Percentiles rank a stretch among this genome's conserved stretches.
phyloP scores from a whole-genome alignment of 805 yeast species.

The Maudiozyma barnettii region DNA sequence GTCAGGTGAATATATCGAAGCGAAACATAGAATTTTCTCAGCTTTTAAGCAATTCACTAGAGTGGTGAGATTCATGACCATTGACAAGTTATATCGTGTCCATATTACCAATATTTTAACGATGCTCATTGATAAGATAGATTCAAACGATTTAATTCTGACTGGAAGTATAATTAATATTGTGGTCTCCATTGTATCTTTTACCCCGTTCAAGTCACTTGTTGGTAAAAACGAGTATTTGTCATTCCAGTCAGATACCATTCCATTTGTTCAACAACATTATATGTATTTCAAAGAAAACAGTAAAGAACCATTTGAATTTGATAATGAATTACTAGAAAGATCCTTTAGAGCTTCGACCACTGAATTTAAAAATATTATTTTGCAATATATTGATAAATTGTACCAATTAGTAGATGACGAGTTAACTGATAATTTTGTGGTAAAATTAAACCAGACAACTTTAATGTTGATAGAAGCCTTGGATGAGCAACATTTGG shows the following conservation, averaged over 20 bases:
- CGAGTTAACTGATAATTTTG: slow-evolving; percentile 30
- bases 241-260: slow-evolving; percentile 32
- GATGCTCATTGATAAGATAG: slow-evolving; percentile 70
- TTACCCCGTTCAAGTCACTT: slow-evolving; percentile 62
- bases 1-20: slow-evolving; percentile 50
- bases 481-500: slow-evolving; percentile 46
- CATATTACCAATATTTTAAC: slow-evolving; percentile 70
- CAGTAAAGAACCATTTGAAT: slow-evolving; percentile 28
- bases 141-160: slow-evolving; percentile 73
- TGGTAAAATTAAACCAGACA: slow-evolving; percentile 35
- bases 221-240: slow-evolving; percentile 32
- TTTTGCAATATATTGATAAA: slow-evolving; percentile 47
- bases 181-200: slow-evolving; percentile 59
- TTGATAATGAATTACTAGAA: slow-evolving; percentile 39
- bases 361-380: slow-evolving; percentile 52
- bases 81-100: slow-evolving; percentile 53
- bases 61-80: slow-evolving; percentile 57
- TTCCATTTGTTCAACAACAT: slow-evolving; percentile 59
- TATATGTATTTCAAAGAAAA: slow-evolving; percentile 37
- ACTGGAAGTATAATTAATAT: slow-evolving; percentile 60
- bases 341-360: slow-evolving; percentile 66
- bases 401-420: slow-evolving; percentile 55
- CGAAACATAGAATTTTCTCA: slow-evolving; percentile 70
- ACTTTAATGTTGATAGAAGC: slow-evolving; percentile 48
- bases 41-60: slow-evolving; percentile 61